Evolutionary conservation across 2,329 filamentous ascomycete genomes (phyloP).

Genomic region (Cytospora leucostoma): DNA sequence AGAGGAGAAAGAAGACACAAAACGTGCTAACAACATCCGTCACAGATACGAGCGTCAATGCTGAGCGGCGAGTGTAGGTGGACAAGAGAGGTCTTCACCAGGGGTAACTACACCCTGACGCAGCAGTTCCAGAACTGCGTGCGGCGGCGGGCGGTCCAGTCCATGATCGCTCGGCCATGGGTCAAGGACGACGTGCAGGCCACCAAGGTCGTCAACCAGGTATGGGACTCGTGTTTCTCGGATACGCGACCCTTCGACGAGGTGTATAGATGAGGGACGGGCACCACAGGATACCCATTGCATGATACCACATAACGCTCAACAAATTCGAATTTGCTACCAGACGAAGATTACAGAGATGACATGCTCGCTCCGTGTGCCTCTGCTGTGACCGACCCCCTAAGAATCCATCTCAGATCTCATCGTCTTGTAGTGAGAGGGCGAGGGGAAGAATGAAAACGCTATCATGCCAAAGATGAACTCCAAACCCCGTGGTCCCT

Average conservation of each 20-base stretch:
- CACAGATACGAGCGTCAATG: constrained; percentile 85
- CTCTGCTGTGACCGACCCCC: constrained; percentile 16
- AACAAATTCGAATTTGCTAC: constrained; percentile 20
- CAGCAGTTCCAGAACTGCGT: constrained; percentile 96
- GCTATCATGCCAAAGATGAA: constrained; percentile 21
- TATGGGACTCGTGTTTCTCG: constrained; percentile 97
- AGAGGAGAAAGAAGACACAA: neutral
- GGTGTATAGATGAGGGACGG: constrained; percentile 72
- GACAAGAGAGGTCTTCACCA: constrained; percentile 79
- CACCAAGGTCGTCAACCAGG: constrained; percentile 85
- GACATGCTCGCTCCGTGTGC: neutral
- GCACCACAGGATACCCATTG: constrained; percentile 7
- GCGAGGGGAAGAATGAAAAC: constrained; percentile 5
- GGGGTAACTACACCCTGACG: constrained; percentile 84
- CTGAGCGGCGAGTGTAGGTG: constrained; percentile 93
- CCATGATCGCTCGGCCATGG: constrained; percentile 73
- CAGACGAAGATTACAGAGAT: constrained; percentile 9
- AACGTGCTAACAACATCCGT: constrained; percentile 22
- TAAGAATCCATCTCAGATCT: neutral
- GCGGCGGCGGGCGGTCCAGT: constrained; percentile 74
- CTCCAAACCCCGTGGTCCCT: constrained; percentile 1
- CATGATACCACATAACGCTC: constrained; percentile 27
- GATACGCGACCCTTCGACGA: constrained; percentile 97
- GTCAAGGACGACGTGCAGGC: constrained; percentile 88
- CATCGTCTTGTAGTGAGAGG: neutral